Conservation (phyloP, 1,284 basidiomycete species). For the Boletus semigastroideus region DNA sequence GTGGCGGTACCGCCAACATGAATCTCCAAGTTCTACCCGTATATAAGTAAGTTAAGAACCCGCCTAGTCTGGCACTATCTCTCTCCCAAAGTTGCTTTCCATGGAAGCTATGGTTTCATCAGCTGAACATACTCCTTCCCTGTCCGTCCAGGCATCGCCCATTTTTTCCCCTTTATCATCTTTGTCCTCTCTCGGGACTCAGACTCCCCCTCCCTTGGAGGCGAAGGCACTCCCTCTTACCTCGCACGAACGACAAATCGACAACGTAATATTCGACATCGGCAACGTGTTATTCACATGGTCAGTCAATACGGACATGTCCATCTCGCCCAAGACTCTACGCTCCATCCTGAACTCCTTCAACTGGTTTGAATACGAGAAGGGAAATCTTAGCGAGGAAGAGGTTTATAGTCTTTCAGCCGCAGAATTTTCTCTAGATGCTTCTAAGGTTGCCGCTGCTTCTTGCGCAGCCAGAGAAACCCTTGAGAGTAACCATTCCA, state of each 20-base stretch:
- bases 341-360: slow-evolving; percentile 15
- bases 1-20: too few species aligned
- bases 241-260: slow-evolving; percentile 17
- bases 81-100: background rate
- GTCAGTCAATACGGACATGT: slow-evolving; percentile 18
- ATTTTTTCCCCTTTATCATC: slow-evolving; percentile 1
- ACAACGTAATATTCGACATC: slow-evolving; percentile 25
- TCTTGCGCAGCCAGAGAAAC: slow-evolving; percentile 11
- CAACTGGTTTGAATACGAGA: slow-evolving; percentile 27
- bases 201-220: slow-evolving; percentile 5
- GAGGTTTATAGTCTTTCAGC: slow-evolving; percentile 12
- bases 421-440: slow-evolving; percentile 20
- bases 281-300: slow-evolving; percentile 28
- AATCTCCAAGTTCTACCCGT: background rate
- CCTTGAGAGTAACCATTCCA: slow-evolving; percentile 13
- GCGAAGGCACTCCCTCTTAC: background rate
- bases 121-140: background rate
- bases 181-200: slow-evolving; percentile 2
- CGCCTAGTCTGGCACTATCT: background rate
- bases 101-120: slow-evolving; percentile 2
- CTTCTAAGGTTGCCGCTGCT: slow-evolving; percentile 9
- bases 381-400: slow-evolving; percentile 20
- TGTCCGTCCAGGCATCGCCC: slow-evolving; percentile 1
- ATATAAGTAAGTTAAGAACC: slow-evolving; percentile 1
- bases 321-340: slow-evolving; percentile 17